phyloP scores from a whole-genome alignment of 202 grass and related monocot genomes.

The Carex arenaria region DNA sequence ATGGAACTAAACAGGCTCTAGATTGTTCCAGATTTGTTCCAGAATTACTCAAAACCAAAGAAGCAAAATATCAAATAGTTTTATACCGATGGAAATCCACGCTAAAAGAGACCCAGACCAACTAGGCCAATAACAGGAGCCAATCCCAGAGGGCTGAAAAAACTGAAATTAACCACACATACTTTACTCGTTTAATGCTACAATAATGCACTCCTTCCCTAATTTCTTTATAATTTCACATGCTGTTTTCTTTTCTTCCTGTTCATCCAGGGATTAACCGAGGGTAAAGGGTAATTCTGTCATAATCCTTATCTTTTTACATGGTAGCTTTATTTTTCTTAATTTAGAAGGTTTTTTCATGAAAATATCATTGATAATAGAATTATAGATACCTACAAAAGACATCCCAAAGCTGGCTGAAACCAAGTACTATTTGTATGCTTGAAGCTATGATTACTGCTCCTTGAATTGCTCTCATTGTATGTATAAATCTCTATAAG shows the following conservation, averaged over 20 bases:
- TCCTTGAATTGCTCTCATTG: conserved; percentile 52
- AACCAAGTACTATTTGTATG: conserved; percentile 45
- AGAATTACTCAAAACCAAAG: not conserved
- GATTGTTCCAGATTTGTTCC: not conserved
- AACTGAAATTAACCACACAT: conserved; percentile 24
- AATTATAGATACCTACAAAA: conserved; percentile 34
- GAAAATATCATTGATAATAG: not conserved
- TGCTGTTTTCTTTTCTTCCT: not conserved
- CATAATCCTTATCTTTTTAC: not conserved
- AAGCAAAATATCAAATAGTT: conserved; percentile 6
- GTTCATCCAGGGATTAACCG: not conserved
- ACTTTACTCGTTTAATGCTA: not conserved
- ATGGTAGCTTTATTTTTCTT: not conserved
- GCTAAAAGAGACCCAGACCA: conserved; percentile 48
- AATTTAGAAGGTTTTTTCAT: not conserved
- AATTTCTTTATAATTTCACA: not conserved
- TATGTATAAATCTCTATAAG: conserved; percentile 47
- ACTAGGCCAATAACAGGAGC: conserved; percentile 47
- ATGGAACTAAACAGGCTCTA: not conserved
- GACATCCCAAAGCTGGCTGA: conserved; percentile 46
- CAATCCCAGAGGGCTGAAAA: conserved; percentile 49
- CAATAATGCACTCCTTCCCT: not conserved
- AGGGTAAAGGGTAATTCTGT: not conserved
- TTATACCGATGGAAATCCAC: conserved; percentile 48
- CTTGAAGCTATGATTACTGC: conserved; percentile 43